A percentile compares a stretch with the other conserved stretches of the same genome.
phyloP scores from a whole-genome alignment of 805 yeast species.

The Blastobotrys attinorum region DNA sequence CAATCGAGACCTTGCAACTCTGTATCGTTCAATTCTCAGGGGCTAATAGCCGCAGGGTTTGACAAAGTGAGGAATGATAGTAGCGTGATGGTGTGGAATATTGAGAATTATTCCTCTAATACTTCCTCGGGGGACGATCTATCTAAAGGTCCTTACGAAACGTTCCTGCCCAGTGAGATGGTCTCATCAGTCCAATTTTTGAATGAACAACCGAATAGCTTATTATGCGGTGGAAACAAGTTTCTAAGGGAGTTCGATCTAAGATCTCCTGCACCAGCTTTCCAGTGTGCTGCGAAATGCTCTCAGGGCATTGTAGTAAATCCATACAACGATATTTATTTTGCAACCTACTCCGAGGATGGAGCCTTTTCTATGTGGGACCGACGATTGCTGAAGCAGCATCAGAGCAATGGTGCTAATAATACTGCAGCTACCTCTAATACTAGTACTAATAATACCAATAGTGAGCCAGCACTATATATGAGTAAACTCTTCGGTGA shows the following conservation, averaged over 20 bases:
- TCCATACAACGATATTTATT: constrained; percentile 56
- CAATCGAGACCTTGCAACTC: constrained; percentile 72
- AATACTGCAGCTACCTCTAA: constrained; percentile 7
- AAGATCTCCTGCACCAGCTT: constrained; percentile 46
- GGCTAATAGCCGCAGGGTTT: constrained; percentile 66
- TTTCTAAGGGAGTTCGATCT: constrained; percentile 71
- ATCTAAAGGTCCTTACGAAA: constrained; percentile 19
- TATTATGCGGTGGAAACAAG: constrained; percentile 72
- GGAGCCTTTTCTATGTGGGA: constrained; percentile 69
- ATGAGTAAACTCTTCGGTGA: constrained; percentile 18
- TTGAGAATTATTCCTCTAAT: constrained; percentile 30
- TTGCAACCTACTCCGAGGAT: constrained; percentile 73
- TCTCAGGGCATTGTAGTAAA: constrained; percentile 62
- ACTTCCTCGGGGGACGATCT: constrained; percentile 30
- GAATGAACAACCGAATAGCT: constrained; percentile 44
- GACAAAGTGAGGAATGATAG: constrained; percentile 73
- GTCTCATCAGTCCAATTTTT: constrained; percentile 61
- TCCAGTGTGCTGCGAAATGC: constrained; percentile 69
- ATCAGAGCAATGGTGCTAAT: too few species aligned
- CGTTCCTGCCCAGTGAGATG: constrained; percentile 66
- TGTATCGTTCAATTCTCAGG: constrained; percentile 56
- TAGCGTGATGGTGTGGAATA: constrained; percentile 74
- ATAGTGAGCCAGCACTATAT: constrained; percentile 16
- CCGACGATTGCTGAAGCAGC: constrained; percentile 25
- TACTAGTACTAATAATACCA: constrained; percentile 4